phyloP scores from a whole-genome alignment of 2,329 filamentous ascomycete species.

The Diaporthe amygdali region DNA sequence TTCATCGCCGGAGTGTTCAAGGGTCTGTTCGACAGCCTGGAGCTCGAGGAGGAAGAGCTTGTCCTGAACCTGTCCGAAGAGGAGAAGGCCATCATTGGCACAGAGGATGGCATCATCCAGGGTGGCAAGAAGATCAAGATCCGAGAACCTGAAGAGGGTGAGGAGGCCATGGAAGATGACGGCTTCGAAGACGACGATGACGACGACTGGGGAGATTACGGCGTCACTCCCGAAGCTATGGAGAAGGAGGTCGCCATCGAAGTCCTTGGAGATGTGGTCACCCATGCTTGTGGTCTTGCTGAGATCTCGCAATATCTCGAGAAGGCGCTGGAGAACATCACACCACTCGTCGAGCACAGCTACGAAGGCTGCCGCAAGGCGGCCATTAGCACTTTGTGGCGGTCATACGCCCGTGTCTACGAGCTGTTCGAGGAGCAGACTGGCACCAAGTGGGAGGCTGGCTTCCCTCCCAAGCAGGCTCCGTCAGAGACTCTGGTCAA shows the following conservation, averaged over 20 bases:
- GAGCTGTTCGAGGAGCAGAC: constrained; percentile 80
- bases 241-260: constrained; percentile 98
- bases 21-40: constrained; percentile 81
- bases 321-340: constrained; percentile 81
- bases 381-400: constrained; percentile 89
- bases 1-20: constrained; percentile 81
- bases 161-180: constrained; percentile 65
- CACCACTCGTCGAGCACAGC: constrained; percentile 82
- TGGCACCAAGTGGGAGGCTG: constrained; percentile 85
- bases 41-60: constrained; percentile 87
- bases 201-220: constrained; percentile 84
- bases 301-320: constrained; percentile 81
- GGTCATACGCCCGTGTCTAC: constrained; percentile 90
- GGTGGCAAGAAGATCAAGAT: constrained; percentile 88
- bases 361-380: constrained; percentile 96
- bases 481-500: constrained; percentile 82
- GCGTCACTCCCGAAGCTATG: constrained; percentile 86
- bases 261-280: constrained; percentile 90
- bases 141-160: constrained; percentile 63
- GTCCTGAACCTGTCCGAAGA: constrained; percentile 78
- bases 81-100: constrained; percentile 74
- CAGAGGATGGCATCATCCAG: constrained; percentile 70
- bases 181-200: constrained; percentile 64
- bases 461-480: constrained; percentile 80
- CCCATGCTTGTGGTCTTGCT: constrained; percentile 80